Base-by-base conservation (phyloP, 352 stramenopile species). In the Blastocystis sp. region DNA sequence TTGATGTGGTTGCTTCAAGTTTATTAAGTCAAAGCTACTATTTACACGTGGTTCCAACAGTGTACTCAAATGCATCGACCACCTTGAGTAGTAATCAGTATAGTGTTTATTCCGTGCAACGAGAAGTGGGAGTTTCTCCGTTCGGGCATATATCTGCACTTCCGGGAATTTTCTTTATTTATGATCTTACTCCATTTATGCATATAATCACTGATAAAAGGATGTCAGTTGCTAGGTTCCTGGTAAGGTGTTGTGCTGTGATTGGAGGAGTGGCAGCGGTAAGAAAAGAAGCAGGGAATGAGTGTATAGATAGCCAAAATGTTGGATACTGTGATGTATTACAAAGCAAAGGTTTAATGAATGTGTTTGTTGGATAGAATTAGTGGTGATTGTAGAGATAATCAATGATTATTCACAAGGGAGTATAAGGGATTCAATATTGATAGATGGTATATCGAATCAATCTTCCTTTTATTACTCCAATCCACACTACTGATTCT, bases 161-260 rank as follows among this genome's bases (percentile, higher is more conserved):
- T 30, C 94, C 94, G 30, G 94, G 94, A 11, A 91, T 97, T 13
- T 97, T 96, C 91, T 96, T 96, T 81, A 92, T 97, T 42, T 97
- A 97, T 89, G 94, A 97, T 90, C 93, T 97, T 37, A 95, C 95
- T 77, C 94, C 94, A 0, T 97, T 97, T 91, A 92, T 93, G 40
- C 92, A 96, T 24, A 92, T 95, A 89, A 92, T 96, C 56, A 91
- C 90, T 19, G 91, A 91, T 64, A 92, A 92, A 44, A 76, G 48
- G 27, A 92, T 94, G 17, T 91, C 93, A 0, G 91, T 96, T 30
- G 93, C 91, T 24, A 93, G 96, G 89, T 92, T 96, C 44, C 82
- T 95, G 35, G 94, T 95, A 73, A 90, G 93, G 17, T 89, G 96
- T 1, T 94, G 95, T 90, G 94, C 94, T 0, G 94, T 94, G 24